Evolutionary conservation across 1,139 yeast genomes (phyloP).

Genomic region (Suhomyces maxii): DNA sequence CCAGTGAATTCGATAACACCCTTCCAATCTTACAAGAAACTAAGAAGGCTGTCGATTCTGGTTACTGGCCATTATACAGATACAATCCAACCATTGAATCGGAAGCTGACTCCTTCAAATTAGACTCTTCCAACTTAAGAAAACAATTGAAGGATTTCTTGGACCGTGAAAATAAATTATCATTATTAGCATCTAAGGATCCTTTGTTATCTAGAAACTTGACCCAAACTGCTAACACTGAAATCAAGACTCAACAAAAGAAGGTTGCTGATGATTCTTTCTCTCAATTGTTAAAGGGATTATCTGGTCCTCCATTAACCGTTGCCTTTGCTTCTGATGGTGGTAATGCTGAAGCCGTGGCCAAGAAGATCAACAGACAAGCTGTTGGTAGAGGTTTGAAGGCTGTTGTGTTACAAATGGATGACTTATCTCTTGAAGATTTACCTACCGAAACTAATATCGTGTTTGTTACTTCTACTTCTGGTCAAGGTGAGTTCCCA

Average conservation of each 20-base stretch:
- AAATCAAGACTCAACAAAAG: slow-evolving; percentile 60
- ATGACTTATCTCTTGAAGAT: slow-evolving; percentile 79
- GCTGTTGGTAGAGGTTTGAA: slow-evolving; percentile 87
- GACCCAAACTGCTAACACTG: slow-evolving; percentile 58
- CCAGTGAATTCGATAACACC: slow-evolving; percentile 65
- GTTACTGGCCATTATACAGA: slow-evolving; percentile 94
- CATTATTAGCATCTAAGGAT: slow-evolving; percentile 66
- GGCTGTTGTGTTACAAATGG: slow-evolving; percentile 77
- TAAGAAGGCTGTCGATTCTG: slow-evolving; percentile 85
- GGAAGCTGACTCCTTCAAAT: slow-evolving; percentile 59
- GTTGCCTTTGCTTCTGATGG: slow-evolving; percentile 94
- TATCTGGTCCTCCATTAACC: slow-evolving; percentile 91
- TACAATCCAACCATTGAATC: slow-evolving; percentile 62
- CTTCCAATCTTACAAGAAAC: slow-evolving; percentile 81
- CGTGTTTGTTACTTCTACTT: slow-evolving; percentile 81
- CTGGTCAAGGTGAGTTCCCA: slow-evolving; percentile 98
- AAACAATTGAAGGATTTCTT: slow-evolving; percentile 76
- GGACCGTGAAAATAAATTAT: slow-evolving; percentile 86
- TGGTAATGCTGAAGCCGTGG: slow-evolving; percentile 84
- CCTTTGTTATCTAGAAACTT: slow-evolving; percentile 81
- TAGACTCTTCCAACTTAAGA: slow-evolving; percentile 82
- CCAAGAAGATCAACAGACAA: slow-evolving; percentile 79
- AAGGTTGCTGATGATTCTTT: slow-evolving; percentile 76
- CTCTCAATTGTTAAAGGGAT: slow-evolving; percentile 74
- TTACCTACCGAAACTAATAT: slow-evolving; percentile 79